Percentiles rank a stretch among this genome's conserved stretches.
These are phyloP conservation scores for Saturnispora dispora DNA, from an alignment of 805 yeast species.

Conservation along the genomic window DNA sequence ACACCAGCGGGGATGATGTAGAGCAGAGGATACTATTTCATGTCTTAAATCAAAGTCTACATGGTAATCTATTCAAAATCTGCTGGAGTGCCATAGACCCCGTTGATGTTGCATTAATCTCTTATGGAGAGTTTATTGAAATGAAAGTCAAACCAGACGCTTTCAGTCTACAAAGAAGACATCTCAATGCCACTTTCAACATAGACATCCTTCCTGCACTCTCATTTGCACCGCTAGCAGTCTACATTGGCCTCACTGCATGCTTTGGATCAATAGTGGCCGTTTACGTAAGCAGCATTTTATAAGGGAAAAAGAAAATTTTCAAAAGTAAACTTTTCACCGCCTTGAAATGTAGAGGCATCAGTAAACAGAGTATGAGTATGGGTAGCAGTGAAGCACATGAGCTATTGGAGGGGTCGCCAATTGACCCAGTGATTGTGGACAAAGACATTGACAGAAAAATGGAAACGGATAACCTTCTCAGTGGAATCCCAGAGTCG, in stretches of 20 bases:
- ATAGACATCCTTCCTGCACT: neutral
- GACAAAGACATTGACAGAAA: neutral
- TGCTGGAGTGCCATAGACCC: conserved; percentile 25
- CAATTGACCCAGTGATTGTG: neutral
- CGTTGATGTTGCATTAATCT: conserved; percentile 6
- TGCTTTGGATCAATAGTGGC: neutral
- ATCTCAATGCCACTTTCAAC: neutral
- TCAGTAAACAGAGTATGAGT: neutral
- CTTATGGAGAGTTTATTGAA: neutral
- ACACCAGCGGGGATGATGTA: neutral
- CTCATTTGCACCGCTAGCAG: neutral
- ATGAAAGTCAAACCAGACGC: neutral
- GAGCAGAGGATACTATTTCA: neutral
- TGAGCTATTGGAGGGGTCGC: neutral
- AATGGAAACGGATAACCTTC: conserved; percentile 2
- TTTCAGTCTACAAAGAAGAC: neutral
- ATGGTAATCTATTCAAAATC: conserved; percentile 4
- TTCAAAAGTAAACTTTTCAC: neutral
- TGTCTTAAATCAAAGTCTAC: neutral
- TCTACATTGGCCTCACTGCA: neutral
- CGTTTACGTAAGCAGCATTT: neutral
- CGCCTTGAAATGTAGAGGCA: conserved; percentile 3
- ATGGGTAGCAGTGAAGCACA: neutral
- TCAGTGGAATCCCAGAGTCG: neutral
- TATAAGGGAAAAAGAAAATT: neutral